Evolutionary conservation across 768 basidiomycete species (phyloP).

Genomic region (Artomyces pyxidatus): DNA sequence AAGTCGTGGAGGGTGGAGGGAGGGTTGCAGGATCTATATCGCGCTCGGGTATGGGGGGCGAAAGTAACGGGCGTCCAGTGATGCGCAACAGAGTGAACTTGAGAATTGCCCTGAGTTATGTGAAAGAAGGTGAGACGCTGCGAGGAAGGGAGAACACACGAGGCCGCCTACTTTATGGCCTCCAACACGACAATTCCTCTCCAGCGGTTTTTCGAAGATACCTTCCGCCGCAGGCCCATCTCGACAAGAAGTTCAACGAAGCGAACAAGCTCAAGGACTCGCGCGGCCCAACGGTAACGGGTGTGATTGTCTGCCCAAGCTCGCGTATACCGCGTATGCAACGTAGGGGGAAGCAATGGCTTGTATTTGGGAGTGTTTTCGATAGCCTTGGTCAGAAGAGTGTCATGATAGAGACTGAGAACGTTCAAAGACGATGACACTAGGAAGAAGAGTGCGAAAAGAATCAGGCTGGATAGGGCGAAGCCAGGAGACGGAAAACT

Average conservation of each 20-base stretch:
- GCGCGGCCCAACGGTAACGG: constrained; percentile 72
- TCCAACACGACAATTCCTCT: constrained; percentile 72
- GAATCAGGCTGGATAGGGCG: constrained; percentile 5
- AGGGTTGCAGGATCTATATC: constrained; percentile 75
- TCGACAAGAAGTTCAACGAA: constrained; percentile 83
- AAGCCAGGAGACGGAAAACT: constrained; percentile 32
- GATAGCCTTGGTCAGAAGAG: constrained; percentile 65
- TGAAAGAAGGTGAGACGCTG: constrained; percentile 9
- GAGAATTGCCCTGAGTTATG: constrained; percentile 52
- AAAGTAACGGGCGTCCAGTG: constrained; percentile 69
- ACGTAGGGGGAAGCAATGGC: constrained; percentile 65
- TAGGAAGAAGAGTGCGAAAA: constrained; percentile 28
- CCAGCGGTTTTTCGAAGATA: constrained; percentile 61
- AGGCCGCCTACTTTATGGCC: constrained; percentile 64
- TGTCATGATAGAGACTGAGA: constrained; percentile 92
- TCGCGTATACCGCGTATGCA: constrained; percentile 84
- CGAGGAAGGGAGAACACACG: neutral
- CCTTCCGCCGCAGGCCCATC: constrained; percentile 75
- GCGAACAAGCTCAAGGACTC: constrained; percentile 66
- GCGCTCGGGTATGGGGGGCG: constrained; percentile 78
- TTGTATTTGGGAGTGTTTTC: constrained; percentile 60
- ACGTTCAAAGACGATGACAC: constrained; percentile 85
- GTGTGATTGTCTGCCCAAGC: constrained; percentile 70
- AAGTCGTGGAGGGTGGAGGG: constrained; percentile 33
- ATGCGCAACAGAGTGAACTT: constrained; percentile 65